Conservation (phyloP, 129 eudicot species). For the Oenanthe sinensis region DNA sequence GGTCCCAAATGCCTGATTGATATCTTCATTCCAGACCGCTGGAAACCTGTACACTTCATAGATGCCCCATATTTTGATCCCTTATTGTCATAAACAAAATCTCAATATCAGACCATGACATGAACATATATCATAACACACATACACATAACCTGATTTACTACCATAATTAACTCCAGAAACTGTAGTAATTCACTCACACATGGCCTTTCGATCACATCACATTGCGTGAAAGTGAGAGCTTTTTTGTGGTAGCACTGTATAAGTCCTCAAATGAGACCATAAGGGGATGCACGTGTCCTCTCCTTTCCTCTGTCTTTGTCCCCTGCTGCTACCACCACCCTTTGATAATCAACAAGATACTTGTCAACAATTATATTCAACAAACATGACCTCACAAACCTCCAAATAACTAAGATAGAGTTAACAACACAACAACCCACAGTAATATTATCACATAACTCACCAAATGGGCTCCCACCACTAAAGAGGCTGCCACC, state of each 20-base stretch:
- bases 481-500: too few species aligned
- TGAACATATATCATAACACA: too few species aligned
- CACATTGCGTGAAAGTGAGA: constrained; percentile 61
- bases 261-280: constrained; percentile 67
- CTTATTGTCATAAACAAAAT: too few species aligned
- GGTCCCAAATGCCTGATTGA: too few species aligned
- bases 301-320: constrained; percentile 32
- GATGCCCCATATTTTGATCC: too few species aligned
- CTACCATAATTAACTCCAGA: too few species aligned
- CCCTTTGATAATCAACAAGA: constrained; percentile 32
- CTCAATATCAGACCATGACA: too few species aligned
- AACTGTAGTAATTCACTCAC: constrained; percentile 22
- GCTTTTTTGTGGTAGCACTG: constrained; percentile 53
- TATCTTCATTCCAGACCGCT: too few species aligned
- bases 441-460: not conserved
- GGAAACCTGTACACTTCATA: too few species aligned
- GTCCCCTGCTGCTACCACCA: constrained; percentile 54
- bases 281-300: constrained; percentile 52
- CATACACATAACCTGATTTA: too few species aligned
- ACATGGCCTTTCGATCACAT: constrained; percentile 64
- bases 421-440: not conserved
- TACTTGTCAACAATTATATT: not conserved
- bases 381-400: too few species aligned
- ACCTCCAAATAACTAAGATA: not conserved
- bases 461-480: constrained; percentile 72